Evolutionary conservation across 768 basidiomycete species (phyloP).

Genomic region (Exsudoporus frostii): DNA sequence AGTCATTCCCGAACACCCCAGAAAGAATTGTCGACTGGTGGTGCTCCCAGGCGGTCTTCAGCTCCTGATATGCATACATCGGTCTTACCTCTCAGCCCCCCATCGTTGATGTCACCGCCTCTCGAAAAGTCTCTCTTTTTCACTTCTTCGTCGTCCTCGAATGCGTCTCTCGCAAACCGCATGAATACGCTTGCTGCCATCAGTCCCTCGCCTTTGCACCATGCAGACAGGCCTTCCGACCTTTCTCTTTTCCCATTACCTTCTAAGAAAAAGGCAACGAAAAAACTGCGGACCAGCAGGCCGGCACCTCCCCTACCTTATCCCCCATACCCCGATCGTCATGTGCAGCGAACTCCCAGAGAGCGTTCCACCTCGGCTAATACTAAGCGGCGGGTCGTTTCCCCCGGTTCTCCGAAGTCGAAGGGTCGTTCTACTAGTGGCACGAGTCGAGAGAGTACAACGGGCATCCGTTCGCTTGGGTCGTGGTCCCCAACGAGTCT

Average conservation of each 20-base stretch:
- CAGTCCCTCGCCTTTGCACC: not conserved
- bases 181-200: not conserved
- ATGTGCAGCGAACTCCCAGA: not conserved
- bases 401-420: conserved; percentile 8
- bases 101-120: conserved; percentile 53
- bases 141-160: conserved; percentile 25
- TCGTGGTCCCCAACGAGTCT: conserved; percentile 25
- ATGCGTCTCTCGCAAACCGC: conserved; percentile 12
- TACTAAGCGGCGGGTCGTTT: not conserved
- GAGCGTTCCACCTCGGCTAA: not conserved
- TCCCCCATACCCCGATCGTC: conserved; percentile 20
- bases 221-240: conserved; percentile 7
- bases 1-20: conserved; percentile 4
- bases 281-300: conserved; percentile 1
- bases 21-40: not conserved
- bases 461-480: conserved; percentile 10
- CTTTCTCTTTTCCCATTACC: conserved; percentile 19
- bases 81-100: conserved; percentile 54
- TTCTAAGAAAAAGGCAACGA: conserved; percentile 4
- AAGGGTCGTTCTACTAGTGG: conserved; percentile 7
- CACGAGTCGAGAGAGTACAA: conserved; percentile 1
- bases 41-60: conserved; percentile 10
- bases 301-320: conserved; percentile 19
- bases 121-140: conserved; percentile 58
- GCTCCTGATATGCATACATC: conserved; percentile 32